Conservation (phyloP, 768 basidiomycete species). For the Boletus rex-veris region DNA sequence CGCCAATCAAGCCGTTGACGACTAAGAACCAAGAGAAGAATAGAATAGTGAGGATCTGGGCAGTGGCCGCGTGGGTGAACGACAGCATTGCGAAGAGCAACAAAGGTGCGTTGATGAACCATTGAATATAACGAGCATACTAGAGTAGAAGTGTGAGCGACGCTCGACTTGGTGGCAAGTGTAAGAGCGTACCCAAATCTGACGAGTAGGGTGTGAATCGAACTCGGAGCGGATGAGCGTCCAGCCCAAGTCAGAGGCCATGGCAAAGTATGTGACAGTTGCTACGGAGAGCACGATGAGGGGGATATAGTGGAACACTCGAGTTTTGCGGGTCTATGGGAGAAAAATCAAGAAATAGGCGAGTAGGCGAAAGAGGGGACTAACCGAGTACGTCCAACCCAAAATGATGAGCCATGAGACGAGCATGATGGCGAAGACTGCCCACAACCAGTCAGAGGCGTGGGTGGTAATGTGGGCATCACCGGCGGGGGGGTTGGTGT, state of each 20-base stretch:
- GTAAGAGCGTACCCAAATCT: constrained; percentile 39
- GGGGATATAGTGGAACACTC: constrained; percentile 50
- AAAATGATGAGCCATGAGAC: constrained; percentile 38
- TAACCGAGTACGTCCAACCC: constrained; percentile 34
- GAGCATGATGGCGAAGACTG: constrained; percentile 50
- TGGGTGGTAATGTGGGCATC: constrained; percentile 39
- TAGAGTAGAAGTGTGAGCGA: constrained; percentile 8
- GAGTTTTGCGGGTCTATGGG: constrained; percentile 33
- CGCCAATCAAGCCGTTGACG: constrained; percentile 45
- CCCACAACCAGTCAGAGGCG: constrained; percentile 54
- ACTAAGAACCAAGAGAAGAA: constrained; percentile 46
- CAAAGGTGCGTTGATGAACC: constrained; percentile 54
- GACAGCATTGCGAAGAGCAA: constrained; percentile 46
- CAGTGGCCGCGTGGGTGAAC: constrained; percentile 45
- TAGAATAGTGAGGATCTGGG: constrained; percentile 39
- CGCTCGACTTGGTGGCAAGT: no score
- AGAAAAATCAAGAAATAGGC: background rate
- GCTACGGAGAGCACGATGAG: constrained; percentile 46
- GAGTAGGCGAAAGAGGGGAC: background rate
- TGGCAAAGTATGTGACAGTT: constrained; percentile 46
- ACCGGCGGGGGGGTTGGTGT: constrained; percentile 36
- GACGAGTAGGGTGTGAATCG: constrained; percentile 29
- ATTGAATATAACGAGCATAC: constrained; percentile 54
- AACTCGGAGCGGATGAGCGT: constrained; percentile 42
- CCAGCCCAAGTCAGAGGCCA: constrained; percentile 54